Base-by-base conservation (phyloP, 306 rosid species). In the Cotoneaster glaucophyllus region DNA sequence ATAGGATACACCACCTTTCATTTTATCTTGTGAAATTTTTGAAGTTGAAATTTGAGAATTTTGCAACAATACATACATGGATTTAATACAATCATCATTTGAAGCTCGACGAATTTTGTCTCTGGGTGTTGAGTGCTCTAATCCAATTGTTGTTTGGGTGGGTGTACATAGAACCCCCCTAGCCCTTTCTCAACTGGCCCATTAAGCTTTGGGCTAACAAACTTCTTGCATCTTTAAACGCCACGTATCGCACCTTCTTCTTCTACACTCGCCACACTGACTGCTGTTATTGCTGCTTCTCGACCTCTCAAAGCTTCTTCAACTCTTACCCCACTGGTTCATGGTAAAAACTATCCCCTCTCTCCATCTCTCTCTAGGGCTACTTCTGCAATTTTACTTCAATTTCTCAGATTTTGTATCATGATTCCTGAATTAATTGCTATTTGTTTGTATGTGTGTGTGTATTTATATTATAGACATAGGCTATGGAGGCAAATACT, bases 401-500 rank as follows among this genome's bases (percentile, higher is more conserved):
- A 6, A 62, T 62, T 62, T 62, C 67, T 28, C n/a, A 26, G 22
- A 13, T 62, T 59, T 26, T 28, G 25, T 59, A 58, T 28, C 37
- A 44, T 44, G 15, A 3, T 44, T 44, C 17, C 50, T 44, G 50
- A 44, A 44, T 12, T 44, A 44, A 44, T 44, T 44, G 50, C 5
- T 44, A 0, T 11, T 43, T 11, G 3, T 43, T 11, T 43, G 11
- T 11, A 4, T 32, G 37, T 32, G 7, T 32, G 37, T 61, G 6
- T 22, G 21, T 61, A 45, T 34, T 14, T 63, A 11, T 2, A 1
- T 13, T 44, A 48, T 28, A 10, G 15, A 67, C 2, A 19, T 48
- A 76, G 84, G 86, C 71, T 48, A 93, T 93, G 98, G 92, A 85
- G 77, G 73, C 70, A 68, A 79, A 82, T 81, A 18, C 71, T 34